Percentiles rank a stretch among this genome's conserved stretches.
Evolutionary conservation across 2,329 filamentous ascomycete genomes (phyloP).

Genomic region (Berkeleyomyces rouxiae): DNA sequence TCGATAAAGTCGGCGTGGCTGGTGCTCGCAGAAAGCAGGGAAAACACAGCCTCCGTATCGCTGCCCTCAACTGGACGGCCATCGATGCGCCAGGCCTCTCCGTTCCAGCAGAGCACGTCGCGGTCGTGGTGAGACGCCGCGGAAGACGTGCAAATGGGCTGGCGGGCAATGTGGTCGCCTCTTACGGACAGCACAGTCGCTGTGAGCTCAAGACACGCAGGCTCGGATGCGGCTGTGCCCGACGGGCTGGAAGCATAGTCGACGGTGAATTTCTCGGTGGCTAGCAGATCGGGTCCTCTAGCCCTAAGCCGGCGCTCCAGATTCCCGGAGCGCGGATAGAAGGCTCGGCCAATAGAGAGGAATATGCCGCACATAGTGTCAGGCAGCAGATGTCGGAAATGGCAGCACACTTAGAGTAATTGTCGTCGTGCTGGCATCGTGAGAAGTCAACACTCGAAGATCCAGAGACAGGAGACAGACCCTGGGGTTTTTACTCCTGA

Average conservation of each 20-base stretch:
- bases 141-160: not conserved
- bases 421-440: not conserved
- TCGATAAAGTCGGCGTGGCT: slow-evolving; percentile 27
- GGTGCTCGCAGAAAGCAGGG: slow-evolving; percentile 28
- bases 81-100: slow-evolving; percentile 73
- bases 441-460: not conserved
- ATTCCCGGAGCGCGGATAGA: slow-evolving; percentile 2
- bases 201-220: not conserved
- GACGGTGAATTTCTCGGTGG: not conserved
- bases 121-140: not conserved
- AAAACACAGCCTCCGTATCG: slow-evolving; percentile 57
- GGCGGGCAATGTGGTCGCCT: not conserved
- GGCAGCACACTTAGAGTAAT: not conserved
- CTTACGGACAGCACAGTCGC: not conserved
- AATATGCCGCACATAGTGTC: slow-evolving; percentile 15
- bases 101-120: slow-evolving; percentile 72
- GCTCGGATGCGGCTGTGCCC: not conserved
- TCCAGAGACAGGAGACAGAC: not conserved
- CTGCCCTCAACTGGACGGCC: slow-evolving; percentile 48
- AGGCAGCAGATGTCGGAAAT: not conserved
- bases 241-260: not conserved
- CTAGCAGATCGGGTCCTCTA: not conserved
- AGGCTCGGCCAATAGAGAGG: not conserved
- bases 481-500: not conserved
- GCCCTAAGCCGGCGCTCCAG: not conserved